Evolutionary conservation across 306 rosid genomes (phyloP).

Genomic region (Trifolium pratense): DNA sequence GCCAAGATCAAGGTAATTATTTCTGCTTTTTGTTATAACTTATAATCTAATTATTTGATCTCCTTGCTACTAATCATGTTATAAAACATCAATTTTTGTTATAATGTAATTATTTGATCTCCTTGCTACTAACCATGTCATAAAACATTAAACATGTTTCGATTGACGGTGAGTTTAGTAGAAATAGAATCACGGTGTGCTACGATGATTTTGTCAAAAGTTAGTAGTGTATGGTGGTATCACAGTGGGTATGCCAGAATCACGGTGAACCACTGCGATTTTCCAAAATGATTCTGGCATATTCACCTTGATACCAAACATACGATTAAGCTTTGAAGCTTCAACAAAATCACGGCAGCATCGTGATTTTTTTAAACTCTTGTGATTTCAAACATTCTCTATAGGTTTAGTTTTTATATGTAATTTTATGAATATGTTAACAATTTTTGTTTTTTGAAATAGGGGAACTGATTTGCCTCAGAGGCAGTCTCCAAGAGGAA

Average conservation of each 20-base stretch:
- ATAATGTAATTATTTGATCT: background rate
- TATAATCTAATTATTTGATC: background rate
- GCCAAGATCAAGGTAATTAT: conserved; percentile 75
- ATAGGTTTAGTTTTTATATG: background rate
- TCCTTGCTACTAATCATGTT: background rate
- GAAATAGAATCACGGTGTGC: background rate
- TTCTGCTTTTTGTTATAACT: background rate
- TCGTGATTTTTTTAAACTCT: background rate
- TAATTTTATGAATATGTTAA: conserved; percentile 7
- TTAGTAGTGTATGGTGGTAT: no score
- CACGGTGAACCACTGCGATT: background rate
- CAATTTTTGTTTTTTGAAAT: background rate
- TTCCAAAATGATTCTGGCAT: no score
- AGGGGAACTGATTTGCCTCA: conserved; percentile 86
- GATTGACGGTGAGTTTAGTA: background rate
- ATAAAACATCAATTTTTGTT: no score
- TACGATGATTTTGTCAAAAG: background rate
- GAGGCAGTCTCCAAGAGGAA: conserved; percentile 78
- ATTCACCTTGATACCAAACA: no score
- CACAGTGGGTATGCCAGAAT: no score
- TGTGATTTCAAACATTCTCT: background rate
- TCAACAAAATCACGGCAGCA: no score
- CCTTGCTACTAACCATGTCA: background rate
- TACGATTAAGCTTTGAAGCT: no score
- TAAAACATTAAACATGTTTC: background rate